Evolutionary conservation across 768 basidiomycete species (phyloP), one percentile per base, ranked within the genome.

Genomic region (Lepiota subincarnata): DNA sequence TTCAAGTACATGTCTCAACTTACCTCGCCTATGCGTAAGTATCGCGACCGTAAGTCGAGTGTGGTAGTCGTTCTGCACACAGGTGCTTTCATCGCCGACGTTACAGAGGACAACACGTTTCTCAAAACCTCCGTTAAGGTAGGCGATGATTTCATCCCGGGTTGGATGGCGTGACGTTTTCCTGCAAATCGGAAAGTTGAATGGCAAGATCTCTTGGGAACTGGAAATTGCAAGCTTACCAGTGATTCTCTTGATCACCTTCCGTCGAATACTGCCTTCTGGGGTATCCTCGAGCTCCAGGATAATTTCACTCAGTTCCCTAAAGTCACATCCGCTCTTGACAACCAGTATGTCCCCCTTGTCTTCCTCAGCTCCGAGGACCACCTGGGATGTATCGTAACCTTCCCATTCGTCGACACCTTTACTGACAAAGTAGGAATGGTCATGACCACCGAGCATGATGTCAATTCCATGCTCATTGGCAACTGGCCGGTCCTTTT

Each of bases 271-370:
- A 60, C 83, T 86, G 1, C 82, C 84, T 26, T 73, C 64, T 1
- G 87, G 79, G 1, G 84, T 76, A 46, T 80, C 70, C 22, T 73
- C 69, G 12, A 95, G 70, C 52, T 83, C 82, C 18, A 96, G 68
- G 0, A 68, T 73, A 40, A 93, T 70, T 56, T 90, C 88, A 48
- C 89, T 91, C 31, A 95, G 70, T 57, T 95, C 92, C 35, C 88
- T 80, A 64, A 96, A 96, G 69, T 96, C 92, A 2, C 86, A 89
- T 6, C 93, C 93, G 62, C 89, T 92, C 69, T 95, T 95, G 55
- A 93, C 72, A 16, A 88, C 74, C 16, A 91, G 71, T 26, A 88
- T 73, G 45, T 88, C 83, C 3, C 88, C 88, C 1, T 79, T 62
- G 59, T 91, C 89, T n/a, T 70, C 73, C 60, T 91, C 87, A 5